Evolutionary conservation across 768 basidiomycete genomes (phyloP).

Genomic region (Tylopilus sp.): DNA sequence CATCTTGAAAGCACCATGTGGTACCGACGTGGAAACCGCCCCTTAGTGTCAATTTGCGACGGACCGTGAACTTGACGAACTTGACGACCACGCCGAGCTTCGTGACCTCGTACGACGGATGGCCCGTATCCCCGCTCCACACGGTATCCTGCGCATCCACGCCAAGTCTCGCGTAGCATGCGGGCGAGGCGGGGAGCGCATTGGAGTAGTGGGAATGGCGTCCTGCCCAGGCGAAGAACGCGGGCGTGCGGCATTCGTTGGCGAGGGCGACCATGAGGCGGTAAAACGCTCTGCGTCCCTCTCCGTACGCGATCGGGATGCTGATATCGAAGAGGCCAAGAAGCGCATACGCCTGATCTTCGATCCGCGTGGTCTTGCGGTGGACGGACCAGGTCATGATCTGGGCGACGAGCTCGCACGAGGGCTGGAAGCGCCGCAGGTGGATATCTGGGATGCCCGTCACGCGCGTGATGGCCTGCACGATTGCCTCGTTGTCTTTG

Average conservation of each 20-base stretch:
- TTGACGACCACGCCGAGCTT: constrained; percentile 14
- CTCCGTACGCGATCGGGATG: constrained; percentile 11
- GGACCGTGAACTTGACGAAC: constrained; percentile 8
- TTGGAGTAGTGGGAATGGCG: constrained; percentile 6
- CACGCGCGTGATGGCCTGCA: background rate
- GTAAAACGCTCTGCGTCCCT: constrained; percentile 9
- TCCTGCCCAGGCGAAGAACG: constrained; percentile 15
- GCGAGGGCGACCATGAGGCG: constrained; percentile 11
- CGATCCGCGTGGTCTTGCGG: constrained; percentile 8
- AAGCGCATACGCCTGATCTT: constrained; percentile 10
- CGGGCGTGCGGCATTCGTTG: constrained; percentile 3
- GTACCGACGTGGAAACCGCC: constrained; percentile 7
- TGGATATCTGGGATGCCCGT: constrained; percentile 1
- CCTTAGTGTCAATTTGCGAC: background rate
- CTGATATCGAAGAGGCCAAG: constrained; percentile 10
- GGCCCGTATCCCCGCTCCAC: background rate
- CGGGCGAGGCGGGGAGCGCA: constrained; percentile 9
- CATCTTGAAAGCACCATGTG: constrained; percentile 3
- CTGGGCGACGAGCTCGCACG: constrained; percentile 5
- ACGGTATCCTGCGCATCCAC: background rate
- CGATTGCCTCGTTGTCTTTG: constrained; percentile 4
- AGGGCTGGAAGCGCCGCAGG: background rate
- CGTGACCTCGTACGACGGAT: constrained; percentile 13
- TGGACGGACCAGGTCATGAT: constrained; percentile 11
- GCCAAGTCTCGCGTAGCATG: constrained; percentile 1